Evolutionary conservation across 129 eudicot species (phyloP).

Genomic region (Logfia minima): DNA sequence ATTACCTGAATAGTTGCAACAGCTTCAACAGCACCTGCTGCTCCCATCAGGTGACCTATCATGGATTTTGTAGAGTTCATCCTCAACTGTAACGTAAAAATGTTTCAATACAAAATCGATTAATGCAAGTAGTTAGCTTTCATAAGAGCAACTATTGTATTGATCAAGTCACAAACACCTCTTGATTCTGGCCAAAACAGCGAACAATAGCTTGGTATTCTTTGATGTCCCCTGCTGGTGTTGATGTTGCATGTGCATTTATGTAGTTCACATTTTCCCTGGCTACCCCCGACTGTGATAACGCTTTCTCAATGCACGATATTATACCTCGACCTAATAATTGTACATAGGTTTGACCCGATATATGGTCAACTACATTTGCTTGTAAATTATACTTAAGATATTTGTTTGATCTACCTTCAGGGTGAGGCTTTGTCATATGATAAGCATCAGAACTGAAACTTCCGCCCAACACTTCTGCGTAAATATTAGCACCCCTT

Average conservation of each 20-base stretch:
- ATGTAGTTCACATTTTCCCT: conserved; percentile 87
- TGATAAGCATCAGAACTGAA: conserved; percentile 89
- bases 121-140: background rate
- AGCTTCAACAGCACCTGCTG: conserved; percentile 94
- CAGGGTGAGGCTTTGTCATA: conserved; percentile 91
- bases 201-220: conserved; percentile 70
- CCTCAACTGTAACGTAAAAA: conserved; percentile 45
- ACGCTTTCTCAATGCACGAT: conserved; percentile 78
- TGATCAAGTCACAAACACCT: conserved; percentile 38
- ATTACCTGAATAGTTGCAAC: conserved; percentile 80
- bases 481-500: conserved; percentile 76
- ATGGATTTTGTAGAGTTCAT: conserved; percentile 92
- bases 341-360: background rate
- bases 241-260: conserved; percentile 22
- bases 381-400: background rate
- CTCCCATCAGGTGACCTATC: conserved; percentile 90
- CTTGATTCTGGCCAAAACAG: conserved; percentile 83
- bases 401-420: conserved; percentile 28
- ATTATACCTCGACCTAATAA: conserved; percentile 61
- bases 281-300: conserved; percentile 61
- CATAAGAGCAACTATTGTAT: background rate
- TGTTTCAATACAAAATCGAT: background rate
- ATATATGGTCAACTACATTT: conserved; percentile 1
- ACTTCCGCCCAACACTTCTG: conserved; percentile 89
- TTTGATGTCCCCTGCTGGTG: conserved; percentile 65